These are phyloP conservation scores for Neurospora sublineolata DNA, from an alignment of 495 filamentous ascomycete species.

Conservation along the genomic window DNA sequence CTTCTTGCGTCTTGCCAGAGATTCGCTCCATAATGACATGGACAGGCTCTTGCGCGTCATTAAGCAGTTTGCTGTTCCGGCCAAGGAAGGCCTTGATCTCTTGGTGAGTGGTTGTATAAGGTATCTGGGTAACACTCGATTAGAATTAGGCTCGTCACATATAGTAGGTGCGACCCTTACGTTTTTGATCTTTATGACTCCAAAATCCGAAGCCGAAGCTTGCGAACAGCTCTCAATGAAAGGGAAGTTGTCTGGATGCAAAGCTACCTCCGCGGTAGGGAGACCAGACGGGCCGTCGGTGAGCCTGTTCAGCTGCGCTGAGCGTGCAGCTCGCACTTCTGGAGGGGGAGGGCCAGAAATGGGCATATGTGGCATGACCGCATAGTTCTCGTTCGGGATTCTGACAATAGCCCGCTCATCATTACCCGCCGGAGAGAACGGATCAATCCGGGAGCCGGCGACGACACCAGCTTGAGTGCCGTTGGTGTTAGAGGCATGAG, in stretches of 20 bases:
- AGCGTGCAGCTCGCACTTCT: slow-evolving; percentile 14
- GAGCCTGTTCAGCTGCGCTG: slow-evolving; percentile 18
- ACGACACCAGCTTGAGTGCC: neutral
- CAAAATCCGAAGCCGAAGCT: slow-evolving; percentile 5
- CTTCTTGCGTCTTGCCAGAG: slow-evolving; percentile 67
- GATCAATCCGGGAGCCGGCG: neutral
- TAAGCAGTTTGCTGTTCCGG: slow-evolving; percentile 48
- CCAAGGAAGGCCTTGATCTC: slow-evolving; percentile 62
- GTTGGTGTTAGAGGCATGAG: neutral
- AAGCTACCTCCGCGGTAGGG: slow-evolving; percentile 21
- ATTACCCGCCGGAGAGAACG: neutral
- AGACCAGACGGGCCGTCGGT: slow-evolving; percentile 9
- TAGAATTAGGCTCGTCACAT: neutral
- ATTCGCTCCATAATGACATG: slow-evolving; percentile 80
- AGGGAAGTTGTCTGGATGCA: slow-evolving; percentile 26
- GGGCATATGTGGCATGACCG: neutral
- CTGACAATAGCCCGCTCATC: neutral
- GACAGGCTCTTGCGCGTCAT: slow-evolving; percentile 46
- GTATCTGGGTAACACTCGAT: slow-evolving; percentile 41
- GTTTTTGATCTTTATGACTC: slow-evolving; percentile 26
- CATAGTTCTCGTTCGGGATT: neutral
- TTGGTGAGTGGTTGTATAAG: slow-evolving; percentile 51
- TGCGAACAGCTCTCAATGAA: slow-evolving; percentile 27
- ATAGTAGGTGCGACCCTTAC: slow-evolving; percentile 17
- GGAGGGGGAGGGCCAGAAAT: neutral